Conservation (phyloP, 2,329 filamentous ascomycete species). For the Epichloe sp. region DNA sequence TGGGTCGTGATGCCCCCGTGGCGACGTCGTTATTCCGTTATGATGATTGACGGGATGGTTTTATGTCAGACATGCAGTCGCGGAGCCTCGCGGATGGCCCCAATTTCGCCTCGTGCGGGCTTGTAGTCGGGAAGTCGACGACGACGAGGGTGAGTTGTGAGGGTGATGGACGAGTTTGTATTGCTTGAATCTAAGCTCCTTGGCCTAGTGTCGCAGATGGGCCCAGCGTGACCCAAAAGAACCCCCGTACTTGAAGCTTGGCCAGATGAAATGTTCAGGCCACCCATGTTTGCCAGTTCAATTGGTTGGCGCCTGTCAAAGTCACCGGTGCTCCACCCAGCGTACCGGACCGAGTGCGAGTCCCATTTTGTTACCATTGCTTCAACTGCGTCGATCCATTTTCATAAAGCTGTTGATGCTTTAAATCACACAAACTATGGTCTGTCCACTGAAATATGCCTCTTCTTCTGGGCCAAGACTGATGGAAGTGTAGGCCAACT, state of each 20-base stretch:
- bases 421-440: background rate
- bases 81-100: background rate
- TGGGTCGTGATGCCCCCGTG: background rate
- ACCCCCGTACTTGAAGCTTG: background rate
- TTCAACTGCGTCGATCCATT: too few species aligned
- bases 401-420: too few species aligned
- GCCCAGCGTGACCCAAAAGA: background rate
- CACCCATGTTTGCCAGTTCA: background rate
- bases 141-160: background rate
- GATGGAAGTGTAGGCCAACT: slow-evolving; percentile 45
- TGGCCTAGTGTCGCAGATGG: background rate
- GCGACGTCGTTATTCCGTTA: background rate
- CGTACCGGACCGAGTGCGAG: background rate
- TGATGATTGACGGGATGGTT: background rate
- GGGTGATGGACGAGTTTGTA: background rate
- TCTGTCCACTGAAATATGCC: background rate
- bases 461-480: background rate
- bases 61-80: background rate
- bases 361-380: too few species aligned
- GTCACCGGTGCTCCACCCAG: background rate
- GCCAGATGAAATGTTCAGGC: background rate
- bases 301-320: background rate
- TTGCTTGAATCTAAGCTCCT: too few species aligned
- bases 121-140: background rate
- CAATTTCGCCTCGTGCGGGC: slow-evolving; percentile 1